Evolutionary conservation across 139 green algal species (phyloP), one percentile per base, ranked within the genome.

Genomic region (Nannochloris sp.): DNA sequence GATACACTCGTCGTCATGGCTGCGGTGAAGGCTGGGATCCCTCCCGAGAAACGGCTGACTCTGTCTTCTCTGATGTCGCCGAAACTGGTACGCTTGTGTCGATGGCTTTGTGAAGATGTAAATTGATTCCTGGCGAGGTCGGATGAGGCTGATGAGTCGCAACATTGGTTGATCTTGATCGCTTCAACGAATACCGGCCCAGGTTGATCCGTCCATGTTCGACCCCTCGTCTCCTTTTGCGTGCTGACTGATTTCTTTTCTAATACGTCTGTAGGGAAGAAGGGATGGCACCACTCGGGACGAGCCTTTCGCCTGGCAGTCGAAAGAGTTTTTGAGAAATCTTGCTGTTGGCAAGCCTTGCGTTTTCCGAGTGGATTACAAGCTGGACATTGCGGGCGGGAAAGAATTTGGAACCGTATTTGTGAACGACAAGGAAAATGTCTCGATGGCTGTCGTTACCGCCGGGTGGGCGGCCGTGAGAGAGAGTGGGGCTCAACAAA

Each of bases 361-460:
- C 48, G 79, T 88, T 18, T 98, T 98, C 69, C 83, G 82, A 24
- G 80, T 96, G 25, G 90, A 98, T 72, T 97, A 97, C 61, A 73
- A 73, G 4, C 76, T 98, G 25, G 84, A 92, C 60, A 74, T 71
- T 27, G 82, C 90, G 12, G 78, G 76, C 40, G 84, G 82, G 49
- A 77, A 87, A 6, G 91, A 96, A 73, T 98, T 98, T 73, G 93
- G 91, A 60, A 85, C 72, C 10, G 78, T 97, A 1, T 96, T 96
- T 68, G 51, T 96, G 2, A 75, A 74, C 16, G 72, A 83, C 10
- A 75, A 82, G 43, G 80, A 94, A 29, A 97, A 97, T 60, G 63
- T 94, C 10, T 82, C 81, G 0, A 21, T 95, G 4, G 46, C 60
- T 0, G 72, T 92, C 5, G 86, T 91, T 3, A 37, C 77, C 1